Evolutionary conservation across 2,329 filamentous ascomycete genomes (phyloP).

Genomic region (Cercospora brassicicola): DNA sequence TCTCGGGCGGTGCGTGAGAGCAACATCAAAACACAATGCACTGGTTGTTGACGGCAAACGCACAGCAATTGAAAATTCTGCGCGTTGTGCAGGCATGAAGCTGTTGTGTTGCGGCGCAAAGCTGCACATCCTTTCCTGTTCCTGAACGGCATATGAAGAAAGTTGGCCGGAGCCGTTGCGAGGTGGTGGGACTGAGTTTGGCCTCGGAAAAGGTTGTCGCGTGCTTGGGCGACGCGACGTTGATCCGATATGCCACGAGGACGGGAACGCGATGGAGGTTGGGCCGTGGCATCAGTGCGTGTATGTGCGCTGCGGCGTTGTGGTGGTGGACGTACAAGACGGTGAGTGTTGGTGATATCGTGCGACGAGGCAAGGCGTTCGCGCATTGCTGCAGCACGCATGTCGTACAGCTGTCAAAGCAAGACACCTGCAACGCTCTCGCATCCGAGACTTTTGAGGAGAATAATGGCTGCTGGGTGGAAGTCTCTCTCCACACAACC

Average conservation of each 20-base stretch:
- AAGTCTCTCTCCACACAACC: not conserved
- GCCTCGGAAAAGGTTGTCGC: not conserved
- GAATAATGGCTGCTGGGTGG: not conserved
- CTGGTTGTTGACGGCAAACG: not conserved
- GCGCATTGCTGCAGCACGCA: not conserved
- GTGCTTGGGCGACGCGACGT: not conserved
- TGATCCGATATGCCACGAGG: not conserved
- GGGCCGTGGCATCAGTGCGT: not conserved
- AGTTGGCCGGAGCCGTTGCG: constrained; percentile 2
- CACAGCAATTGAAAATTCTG: not conserved
- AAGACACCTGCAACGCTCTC: constrained; percentile 1
- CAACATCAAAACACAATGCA: not conserved
- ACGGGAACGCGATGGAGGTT: not conserved
- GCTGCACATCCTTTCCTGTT: constrained; percentile 11
- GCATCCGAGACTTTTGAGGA: not conserved
- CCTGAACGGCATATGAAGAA: constrained; percentile 4
- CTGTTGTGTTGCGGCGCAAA: not conserved
- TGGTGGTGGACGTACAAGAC: not conserved
- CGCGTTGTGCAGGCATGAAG: constrained; percentile 5
- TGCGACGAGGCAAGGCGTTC: not conserved
- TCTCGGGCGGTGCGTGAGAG: not conserved
- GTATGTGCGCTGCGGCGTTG: not conserved
- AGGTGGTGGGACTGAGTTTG: not conserved
- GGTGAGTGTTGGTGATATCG: not conserved
- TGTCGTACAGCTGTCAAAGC: constrained; percentile 11